Base-by-base conservation (phyloP, 371 early-diverging fungal species). In the Mucor plumbeus region DNA sequence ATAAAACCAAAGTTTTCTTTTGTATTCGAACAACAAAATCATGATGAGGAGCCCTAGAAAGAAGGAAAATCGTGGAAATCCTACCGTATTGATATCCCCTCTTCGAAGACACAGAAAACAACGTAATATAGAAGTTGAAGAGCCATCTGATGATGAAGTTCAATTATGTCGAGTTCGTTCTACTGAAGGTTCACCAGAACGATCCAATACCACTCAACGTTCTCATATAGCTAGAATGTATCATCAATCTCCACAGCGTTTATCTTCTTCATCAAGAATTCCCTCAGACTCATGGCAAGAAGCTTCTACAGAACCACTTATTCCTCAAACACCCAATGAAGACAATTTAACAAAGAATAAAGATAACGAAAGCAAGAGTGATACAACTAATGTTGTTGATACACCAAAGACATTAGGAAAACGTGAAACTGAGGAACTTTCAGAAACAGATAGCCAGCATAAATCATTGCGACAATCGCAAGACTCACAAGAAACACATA, bases 151-250 rank as follows among this genome's bases (percentile, higher is more conserved):
- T 33, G 54, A 54, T 11, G 54, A 54, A 33, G 54, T 54, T 19
- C 54, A 54, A 54, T 54, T 54, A 15, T 54, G 54, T 15, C 26
- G 54, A 54, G 54, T 54, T 26, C 54, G 54, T 2, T 26, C 33
- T 13, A 13, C 54, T 54, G 54, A 54, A 54, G 33, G 54, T 26
- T 33, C 54, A 5, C 33, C 54, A 54, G 26, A 31, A 13, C 19
- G 33, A 26, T 26, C 54, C 5, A 54, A 14, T 21, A 26, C 26
- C 26, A 26, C 54, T 11, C 54, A 54, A 7, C 54, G 54, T 14
- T 33, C 54, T 33, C 54, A 54, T 31, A 33, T 26, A 15, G 13
- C 54, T 5, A 31, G 54, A 7, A 54, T 54, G 54, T 54, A 54
- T 13, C 54, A 54, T 31, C 26, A 31, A 14, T 54, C 54, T 10